phyloP scores from a whole-genome alignment of 257 asterid genomes.

The Plectranthus barbatus region DNA sequence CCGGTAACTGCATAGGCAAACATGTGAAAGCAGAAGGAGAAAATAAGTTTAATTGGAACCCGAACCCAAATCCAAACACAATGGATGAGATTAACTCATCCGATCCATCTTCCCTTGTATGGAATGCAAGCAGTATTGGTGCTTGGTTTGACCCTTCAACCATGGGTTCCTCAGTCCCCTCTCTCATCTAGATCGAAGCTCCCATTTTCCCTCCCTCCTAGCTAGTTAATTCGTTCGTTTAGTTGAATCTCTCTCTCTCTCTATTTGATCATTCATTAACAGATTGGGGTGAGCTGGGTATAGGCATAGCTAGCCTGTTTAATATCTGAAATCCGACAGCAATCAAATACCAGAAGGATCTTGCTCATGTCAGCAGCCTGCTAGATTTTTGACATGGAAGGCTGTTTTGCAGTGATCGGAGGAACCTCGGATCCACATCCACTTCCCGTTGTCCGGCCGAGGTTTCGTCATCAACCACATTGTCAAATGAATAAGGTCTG shows the following conservation, averaged over 20 bases:
- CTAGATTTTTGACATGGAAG: conserved; percentile 30
- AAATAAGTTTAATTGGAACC: conserved; percentile 20
- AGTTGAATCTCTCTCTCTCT: conserved; percentile 7
- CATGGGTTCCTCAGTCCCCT: conserved; percentile 45
- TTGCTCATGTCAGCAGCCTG: conserved; percentile 29
- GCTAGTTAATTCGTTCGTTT: too few relatives aligned
- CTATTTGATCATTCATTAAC: conserved; percentile 9
- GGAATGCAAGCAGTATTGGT: conserved; percentile 27
- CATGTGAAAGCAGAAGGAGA: conserved; percentile 23
- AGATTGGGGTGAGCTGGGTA: neutral
- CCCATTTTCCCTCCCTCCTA: neutral
- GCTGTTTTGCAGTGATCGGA: conserved; percentile 40
- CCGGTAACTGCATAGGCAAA: neutral
- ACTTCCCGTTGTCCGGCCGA: conserved; percentile 8
- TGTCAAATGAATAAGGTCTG: neutral
- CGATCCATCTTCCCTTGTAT: conserved; percentile 31
- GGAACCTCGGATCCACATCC: conserved; percentile 86
- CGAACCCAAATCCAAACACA: conserved; percentile 18
- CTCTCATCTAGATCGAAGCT: conserved; percentile 29
- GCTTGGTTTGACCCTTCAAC: conserved; percentile 47
- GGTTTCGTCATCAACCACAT: conserved; percentile 25
- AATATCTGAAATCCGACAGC: neutral
- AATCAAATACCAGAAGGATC: neutral
- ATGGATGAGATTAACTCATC: conserved; percentile 22
- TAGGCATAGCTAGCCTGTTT: neutral